Percentiles rank a stretch among this genome's conserved stretches.
Evolutionary conservation across 768 basidiomycete genomes (phyloP).

Genomic region (Boletus sp.): DNA sequence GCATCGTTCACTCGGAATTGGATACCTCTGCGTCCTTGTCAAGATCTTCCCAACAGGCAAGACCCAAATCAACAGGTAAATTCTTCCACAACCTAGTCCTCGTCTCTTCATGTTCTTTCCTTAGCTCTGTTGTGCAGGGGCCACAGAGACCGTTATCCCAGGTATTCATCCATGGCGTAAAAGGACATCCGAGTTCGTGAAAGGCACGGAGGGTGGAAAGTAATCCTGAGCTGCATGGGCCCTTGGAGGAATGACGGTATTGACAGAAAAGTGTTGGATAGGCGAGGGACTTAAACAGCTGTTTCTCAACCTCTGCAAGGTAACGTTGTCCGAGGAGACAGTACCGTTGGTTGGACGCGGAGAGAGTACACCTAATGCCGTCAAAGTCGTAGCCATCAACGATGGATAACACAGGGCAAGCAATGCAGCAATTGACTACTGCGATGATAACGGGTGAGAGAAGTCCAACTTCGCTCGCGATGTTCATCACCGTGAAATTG

Average conservation of each 20-base stretch:
- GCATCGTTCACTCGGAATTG: not conserved
- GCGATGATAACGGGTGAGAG: not conserved
- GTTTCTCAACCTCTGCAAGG: not conserved
- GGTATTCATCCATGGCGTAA: not conserved
- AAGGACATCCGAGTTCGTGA: not conserved
- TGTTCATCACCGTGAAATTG: constrained; percentile 15
- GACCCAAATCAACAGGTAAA: constrained; percentile 1
- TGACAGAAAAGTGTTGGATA: not conserved
- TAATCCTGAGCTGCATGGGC: not conserved
- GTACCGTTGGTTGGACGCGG: not conserved
- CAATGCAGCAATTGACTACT: constrained; percentile 1
- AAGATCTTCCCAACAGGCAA: constrained; percentile 7
- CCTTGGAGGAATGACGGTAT: not conserved
- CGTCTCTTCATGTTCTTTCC: not conserved
- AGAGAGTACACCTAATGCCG: not conserved
- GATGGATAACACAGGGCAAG: constrained; percentile 7
- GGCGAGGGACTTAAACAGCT: not conserved
- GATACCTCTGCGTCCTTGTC: not conserved
- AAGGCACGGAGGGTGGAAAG: not conserved
- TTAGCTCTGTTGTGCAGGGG: not conserved
- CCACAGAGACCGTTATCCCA: constrained; percentile 7
- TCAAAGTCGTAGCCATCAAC: constrained; percentile 11
- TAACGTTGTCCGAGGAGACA: constrained; percentile 4
- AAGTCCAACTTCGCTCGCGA: constrained; percentile 13
- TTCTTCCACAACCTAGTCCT: not conserved